Evolutionary conservation across 2,329 filamentous ascomycete species (phyloP).

Genomic region (Colletotrichum horii): DNA sequence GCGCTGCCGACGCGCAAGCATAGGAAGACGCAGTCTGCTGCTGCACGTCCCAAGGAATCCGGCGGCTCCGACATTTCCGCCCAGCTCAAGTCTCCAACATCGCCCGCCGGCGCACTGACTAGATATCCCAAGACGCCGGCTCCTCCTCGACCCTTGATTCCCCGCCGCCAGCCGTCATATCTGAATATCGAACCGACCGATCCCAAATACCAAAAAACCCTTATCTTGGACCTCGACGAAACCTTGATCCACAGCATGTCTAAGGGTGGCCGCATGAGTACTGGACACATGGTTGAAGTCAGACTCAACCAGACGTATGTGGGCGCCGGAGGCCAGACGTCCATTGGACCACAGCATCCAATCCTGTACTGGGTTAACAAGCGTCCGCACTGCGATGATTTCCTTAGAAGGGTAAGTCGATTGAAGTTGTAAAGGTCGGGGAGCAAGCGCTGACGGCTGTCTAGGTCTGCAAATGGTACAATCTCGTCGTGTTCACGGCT

Average conservation of each 20-base stretch:
- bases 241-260: slow-evolving; percentile 98
- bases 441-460: background rate
- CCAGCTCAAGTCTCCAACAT: slow-evolving; percentile 92
- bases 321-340: slow-evolving; percentile 68
- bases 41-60: slow-evolving; percentile 43
- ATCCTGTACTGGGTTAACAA: slow-evolving; percentile 99
- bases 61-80: slow-evolving; percentile 67
- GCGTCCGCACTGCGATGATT: slow-evolving; percentile 95
- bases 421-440: background rate
- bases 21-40: slow-evolving; percentile 61
- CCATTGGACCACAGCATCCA: slow-evolving; percentile 85
- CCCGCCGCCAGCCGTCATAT: slow-evolving; percentile 88
- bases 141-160: slow-evolving; percentile 88
- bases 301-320: slow-evolving; percentile 78
- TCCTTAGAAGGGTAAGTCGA: slow-evolving; percentile 75
- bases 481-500: slow-evolving; percentile 93
- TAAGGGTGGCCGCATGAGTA: slow-evolving; percentile 93
- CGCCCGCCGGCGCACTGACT: slow-evolving; percentile 77
- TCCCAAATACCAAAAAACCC: slow-evolving; percentile 79
- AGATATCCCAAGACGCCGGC: slow-evolving; percentile 90
- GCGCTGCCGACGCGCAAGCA: slow-evolving; percentile 75
- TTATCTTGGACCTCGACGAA: slow-evolving; percentile 95
- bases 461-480: slow-evolving; percentile 96
- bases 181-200: slow-evolving; percentile 62
- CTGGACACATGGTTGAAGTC: slow-evolving; percentile 98